Evolutionary conservation across 345 rosid species (phyloP), one percentile per base, ranked within the genome.

Genomic region (Syzygium grande): DNA sequence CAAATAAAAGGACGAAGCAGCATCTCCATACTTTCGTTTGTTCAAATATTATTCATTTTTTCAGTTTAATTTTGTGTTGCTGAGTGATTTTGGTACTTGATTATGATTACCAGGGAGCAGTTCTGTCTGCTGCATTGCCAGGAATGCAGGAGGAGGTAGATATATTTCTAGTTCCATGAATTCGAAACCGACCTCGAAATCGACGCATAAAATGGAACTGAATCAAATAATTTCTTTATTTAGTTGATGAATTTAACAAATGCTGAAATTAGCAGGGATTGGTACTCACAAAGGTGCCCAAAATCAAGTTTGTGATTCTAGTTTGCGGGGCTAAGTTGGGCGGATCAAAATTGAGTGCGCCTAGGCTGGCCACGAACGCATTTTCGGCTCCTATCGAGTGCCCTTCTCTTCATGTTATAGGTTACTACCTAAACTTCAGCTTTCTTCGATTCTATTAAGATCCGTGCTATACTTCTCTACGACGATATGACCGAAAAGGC

Each of bases 391-490:
- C 94, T 4, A 86, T 95, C 46, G 88, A 89, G 6, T 91, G 90
- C 89, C 93, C 90, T 22, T 94, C 98, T 84, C 93, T 96, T 86
- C 98, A 96, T 84, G 93, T 96, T 87, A 61, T 95, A 90, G 98
- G 98, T 94, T 88, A 43, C 34, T 19, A 73, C 80, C 49, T 9
- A 41, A 34, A 38, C 80, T 73, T 73, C 25, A 41, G 80, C 80
- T 73, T 22, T 34, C 49, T 34, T 19, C 25, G 21, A 34, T 73
- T 73, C 80, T 38, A 16, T 22, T 38, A 73, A 22, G 49, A 73
- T 38, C 49, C 4, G 8, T 55, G 59, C 10, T 7, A 21, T 21
- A 21, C 59, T 55, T 55, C 25, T 55, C 11, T 6, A 9, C 4
- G 22, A 54, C 58, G 11, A 54, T 5, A 43, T 5, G 46, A 23